A percentile compares a stretch with the other conserved stretches of the same genome.
Conservation (phyloP, 495 filamentous ascomycete genomes). For the Daldinia childiae region DNA sequence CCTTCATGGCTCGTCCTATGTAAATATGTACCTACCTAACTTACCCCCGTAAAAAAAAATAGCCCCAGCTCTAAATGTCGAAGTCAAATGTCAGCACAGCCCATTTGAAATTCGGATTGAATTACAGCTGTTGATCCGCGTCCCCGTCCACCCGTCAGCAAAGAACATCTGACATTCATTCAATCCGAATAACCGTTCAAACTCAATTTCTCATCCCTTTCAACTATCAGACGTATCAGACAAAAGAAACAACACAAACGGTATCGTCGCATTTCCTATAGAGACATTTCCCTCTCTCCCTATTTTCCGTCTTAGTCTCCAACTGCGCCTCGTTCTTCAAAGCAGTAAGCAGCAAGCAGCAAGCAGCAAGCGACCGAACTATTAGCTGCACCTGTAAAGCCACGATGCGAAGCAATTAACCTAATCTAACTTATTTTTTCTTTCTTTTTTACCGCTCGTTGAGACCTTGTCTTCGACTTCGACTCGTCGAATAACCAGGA, state of each 20-base stretch:
- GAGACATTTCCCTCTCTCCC: background rate
- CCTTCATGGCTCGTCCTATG: constrained; percentile 6
- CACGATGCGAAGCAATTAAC: constrained; percentile 24
- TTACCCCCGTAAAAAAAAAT: constrained; percentile 14
- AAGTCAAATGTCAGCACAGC: constrained; percentile 10
- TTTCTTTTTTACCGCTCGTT: constrained; percentile 25
- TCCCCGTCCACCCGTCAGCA: constrained; percentile 26
- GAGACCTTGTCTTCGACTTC: constrained; percentile 7
- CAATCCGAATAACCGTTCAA: constrained; percentile 16
- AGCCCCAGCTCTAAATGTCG: background rate
- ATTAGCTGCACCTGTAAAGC: constrained; percentile 8
- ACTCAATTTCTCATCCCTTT: constrained; percentile 33
- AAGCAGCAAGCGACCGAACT: constrained; percentile 21
- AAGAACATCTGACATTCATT: constrained; percentile 19
- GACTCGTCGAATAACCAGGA: constrained; percentile 11
- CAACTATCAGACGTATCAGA: background rate
- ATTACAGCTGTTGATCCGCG: constrained; percentile 3
- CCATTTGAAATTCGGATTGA: constrained; percentile 15
- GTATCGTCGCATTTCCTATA: constrained; percentile 1
- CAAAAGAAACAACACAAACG: constrained; percentile 15
- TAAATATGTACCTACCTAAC: no score
- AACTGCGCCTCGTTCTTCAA: constrained; percentile 9
- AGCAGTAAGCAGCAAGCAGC: no score
- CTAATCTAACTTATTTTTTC: background rate
- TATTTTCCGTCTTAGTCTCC: background rate